phyloP scores from a whole-genome alignment of 306 rosid species.

The Casuarina equisetifolia region DNA sequence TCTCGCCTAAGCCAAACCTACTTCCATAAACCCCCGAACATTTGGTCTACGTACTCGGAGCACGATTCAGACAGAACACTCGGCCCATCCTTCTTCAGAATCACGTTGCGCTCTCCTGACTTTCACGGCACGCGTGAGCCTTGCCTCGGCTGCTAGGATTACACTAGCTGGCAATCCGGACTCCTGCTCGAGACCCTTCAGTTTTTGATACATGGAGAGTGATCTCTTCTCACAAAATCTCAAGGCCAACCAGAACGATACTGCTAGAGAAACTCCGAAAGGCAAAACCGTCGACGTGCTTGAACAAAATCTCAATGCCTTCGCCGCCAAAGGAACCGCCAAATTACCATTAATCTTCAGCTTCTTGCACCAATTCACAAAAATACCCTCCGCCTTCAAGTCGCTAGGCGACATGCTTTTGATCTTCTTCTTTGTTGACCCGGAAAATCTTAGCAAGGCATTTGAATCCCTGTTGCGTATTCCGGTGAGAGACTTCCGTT shows the following conservation, averaged over 20 bases:
- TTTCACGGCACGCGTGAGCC: conserved; percentile 37
- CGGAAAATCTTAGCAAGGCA: neutral
- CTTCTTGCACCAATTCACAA: conserved; percentile 30
- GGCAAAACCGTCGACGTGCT: conserved; percentile 35
- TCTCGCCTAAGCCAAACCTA: neutral
- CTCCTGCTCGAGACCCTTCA: conserved; percentile 39
- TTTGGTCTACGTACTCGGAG: neutral
- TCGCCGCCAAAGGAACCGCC: conserved; percentile 10
- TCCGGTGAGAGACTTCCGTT: conserved; percentile 20
- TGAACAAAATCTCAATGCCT: conserved; percentile 22
- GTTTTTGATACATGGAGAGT: conserved; percentile 33
- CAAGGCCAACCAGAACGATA: conserved; percentile 71
- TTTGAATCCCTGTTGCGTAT: neutral
- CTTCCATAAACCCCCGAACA: neutral
- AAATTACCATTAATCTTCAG: conserved; percentile 15
- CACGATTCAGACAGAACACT: conserved; percentile 29
- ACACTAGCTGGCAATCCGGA: conserved; percentile 60
- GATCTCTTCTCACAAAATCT: conserved; percentile 31
- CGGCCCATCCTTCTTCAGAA: conserved; percentile 59
- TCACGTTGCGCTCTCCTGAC: conserved; percentile 7
- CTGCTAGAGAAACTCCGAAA: conserved; percentile 47
- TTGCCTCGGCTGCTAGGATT: conserved; percentile 47
- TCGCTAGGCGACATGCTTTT: neutral
- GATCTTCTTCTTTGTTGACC: neutral
- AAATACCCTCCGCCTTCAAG: conserved; percentile 17